Base-by-base conservation (phyloP, 352 stramenopile genomes). In the Elongisporangium senticosum region DNA sequence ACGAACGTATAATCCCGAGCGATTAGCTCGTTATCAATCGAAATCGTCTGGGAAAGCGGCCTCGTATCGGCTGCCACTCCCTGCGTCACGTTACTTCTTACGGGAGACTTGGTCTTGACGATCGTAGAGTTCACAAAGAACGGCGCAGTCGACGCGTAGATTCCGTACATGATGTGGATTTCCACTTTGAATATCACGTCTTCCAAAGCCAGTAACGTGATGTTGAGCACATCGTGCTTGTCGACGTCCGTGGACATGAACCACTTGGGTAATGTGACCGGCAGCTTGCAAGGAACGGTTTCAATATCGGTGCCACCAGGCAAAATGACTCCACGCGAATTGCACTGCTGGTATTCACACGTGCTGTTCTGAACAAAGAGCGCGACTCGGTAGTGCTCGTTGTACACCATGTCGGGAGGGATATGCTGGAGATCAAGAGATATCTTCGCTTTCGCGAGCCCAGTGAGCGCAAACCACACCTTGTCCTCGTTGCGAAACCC, bases 331-430 rank as follows among this genome's bases (percentile, higher is more conserved):
- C 80, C 67, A 19, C 75, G 76, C 1, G 68, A 63, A 62, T 93
- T 77, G 50, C 95, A 98, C 21, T 69, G 82, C 55, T 90, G 76
- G 54, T 96, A 86, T 54, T 96, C 69, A 65, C 94, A 98, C 55
- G 91, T 86, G 26, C 88, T 98, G 59, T 97, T 98, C 39, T 83
- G 79, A 0, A 98, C 86, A 55, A 97, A 98, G 23, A 99, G 83
- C n/a, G 92, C 94, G 59, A 99, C 75, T 21, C 90, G 95, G 72
- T 91, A 98, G 72, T 99, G 95, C 66, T 98, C 89, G 55, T 96
- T 81, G 66, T 98, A 99, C 14, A 95, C 66, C 54, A 99, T 70
- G 55, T 96, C 74, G 0, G 61, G 64, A 11, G 96, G 93, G 13
- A 99, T 62, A 55, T 98, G 90, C 19, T 79, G 75, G 53, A 98